Evolutionary conservation across 305 asterid species (phyloP).

Genomic region (Solanum aculeatissimum): DNA sequence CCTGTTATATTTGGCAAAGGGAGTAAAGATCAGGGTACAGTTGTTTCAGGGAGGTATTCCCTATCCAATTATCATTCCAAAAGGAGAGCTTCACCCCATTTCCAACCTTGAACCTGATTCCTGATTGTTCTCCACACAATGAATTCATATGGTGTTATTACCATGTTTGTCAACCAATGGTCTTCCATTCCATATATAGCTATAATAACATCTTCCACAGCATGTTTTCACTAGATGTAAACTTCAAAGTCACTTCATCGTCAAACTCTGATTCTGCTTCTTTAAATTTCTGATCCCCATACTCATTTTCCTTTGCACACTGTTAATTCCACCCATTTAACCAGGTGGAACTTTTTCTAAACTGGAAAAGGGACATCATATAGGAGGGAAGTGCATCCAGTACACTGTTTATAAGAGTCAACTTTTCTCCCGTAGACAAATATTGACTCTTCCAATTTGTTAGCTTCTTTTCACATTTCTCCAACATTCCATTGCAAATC

Average conservation of each 20-base stretch:
- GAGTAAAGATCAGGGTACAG: no score
- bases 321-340: background rate
- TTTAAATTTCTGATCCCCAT: background rate
- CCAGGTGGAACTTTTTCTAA: background rate
- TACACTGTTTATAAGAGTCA: background rate
- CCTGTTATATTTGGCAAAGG: no score
- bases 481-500: background rate
- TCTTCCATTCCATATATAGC: no score
- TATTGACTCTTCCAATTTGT: background rate
- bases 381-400: background rate
- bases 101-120: no score
- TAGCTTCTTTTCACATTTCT: background rate
- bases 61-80: no score
- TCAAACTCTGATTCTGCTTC: background rate
- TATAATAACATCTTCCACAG: background rate
- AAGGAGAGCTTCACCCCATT: no score
- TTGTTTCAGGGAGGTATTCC: no score
- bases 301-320: background rate
- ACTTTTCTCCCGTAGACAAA: background rate
- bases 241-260: background rate
- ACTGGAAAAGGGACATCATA: background rate
- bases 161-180: no score
- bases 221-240: background rate
- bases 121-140: no score
- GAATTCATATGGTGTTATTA: no score